A percentile compares a stretch with the other conserved stretches of the same genome.
phyloP scores from a whole-genome alignment of 805 yeast species.

The Ogataea trehalophila region DNA sequence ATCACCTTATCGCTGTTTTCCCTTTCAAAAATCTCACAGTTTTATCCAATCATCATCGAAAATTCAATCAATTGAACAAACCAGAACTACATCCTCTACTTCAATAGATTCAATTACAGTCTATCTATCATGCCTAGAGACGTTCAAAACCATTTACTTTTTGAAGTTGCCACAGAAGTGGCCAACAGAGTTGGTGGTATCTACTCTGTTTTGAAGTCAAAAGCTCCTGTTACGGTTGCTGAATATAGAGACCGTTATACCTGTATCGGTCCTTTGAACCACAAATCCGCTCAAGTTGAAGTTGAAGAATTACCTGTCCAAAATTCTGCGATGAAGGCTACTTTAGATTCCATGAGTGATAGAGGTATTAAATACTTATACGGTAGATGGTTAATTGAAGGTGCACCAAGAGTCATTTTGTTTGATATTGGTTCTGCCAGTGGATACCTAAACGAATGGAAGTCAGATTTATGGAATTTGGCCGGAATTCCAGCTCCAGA shows the following conservation, averaged over 20 bases:
- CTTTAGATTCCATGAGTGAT: slow-evolving; percentile 73
- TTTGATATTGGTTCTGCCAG: slow-evolving; percentile 80
- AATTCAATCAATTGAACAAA: too few relatives aligned
- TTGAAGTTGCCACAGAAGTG: slow-evolving; percentile 95
- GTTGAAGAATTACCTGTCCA: slow-evolving; percentile 64
- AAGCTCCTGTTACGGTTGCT: slow-evolving; percentile 93
- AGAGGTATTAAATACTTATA: slow-evolving; percentile 81
- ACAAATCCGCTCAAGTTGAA: slow-evolving; percentile 68
- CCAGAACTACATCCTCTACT: background rate
- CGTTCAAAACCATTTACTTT: slow-evolving; percentile 78
- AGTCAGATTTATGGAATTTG: slow-evolving; percentile 82
- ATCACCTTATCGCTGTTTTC: too few relatives aligned
- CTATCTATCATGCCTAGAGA: slow-evolving; percentile 61
- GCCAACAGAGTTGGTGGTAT: slow-evolving; percentile 98
- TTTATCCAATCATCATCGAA: too few relatives aligned
- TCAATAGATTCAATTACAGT: background rate
- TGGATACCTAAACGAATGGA: slow-evolving; percentile 82
- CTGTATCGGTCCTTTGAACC: slow-evolving; percentile 80
- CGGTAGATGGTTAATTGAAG: slow-evolving; percentile 97
- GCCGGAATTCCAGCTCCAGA: slow-evolving; percentile 94
- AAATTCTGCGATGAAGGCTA: slow-evolving; percentile 44
- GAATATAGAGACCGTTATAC: slow-evolving; percentile 87
- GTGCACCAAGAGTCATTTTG: slow-evolving; percentile 89
- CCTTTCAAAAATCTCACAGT: too few relatives aligned
- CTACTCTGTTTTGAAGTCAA: slow-evolving; percentile 92